phyloP scores from a whole-genome alignment of 2,329 filamentous ascomycete species.

The Helotiales sp. region DNA sequence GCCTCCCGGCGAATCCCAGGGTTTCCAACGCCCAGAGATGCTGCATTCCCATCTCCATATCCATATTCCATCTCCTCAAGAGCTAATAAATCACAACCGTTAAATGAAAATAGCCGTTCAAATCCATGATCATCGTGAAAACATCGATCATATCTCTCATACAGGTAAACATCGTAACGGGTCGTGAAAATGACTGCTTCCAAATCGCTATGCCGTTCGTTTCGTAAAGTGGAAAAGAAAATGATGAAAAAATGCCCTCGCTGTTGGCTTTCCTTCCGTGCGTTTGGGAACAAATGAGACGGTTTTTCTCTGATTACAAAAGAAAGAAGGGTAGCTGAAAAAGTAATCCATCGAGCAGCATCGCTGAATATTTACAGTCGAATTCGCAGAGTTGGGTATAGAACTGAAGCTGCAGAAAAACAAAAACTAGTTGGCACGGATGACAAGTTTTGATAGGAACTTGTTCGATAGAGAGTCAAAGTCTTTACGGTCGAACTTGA shows the following conservation, averaged over 20 bases:
- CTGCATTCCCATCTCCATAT: conserved; percentile 13
- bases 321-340: conserved; percentile 21
- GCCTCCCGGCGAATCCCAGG: conserved; percentile 5
- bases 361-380: conserved; percentile 32
- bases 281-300: conserved; percentile 23
- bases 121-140: conserved; percentile 33
- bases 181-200: conserved; percentile 29
- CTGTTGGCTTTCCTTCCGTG: conserved; percentile 19
- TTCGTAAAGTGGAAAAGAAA: conserved; percentile 16
- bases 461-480: conserved; percentile 97
- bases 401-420: conserved; percentile 26
- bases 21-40: conserved; percentile 23
- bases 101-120: conserved; percentile 31
- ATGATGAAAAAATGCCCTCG: conserved; percentile 21
- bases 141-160: conserved; percentile 29
- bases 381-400: conserved; percentile 33
- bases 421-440: conserved; percentile 76
- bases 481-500: conserved; percentile 86
- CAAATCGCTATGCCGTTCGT: conserved; percentile 30
- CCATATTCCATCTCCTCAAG: conserved; percentile 16
- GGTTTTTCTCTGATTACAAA: conserved; percentile 22
- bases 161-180: conserved; percentile 28
- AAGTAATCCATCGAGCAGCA: conserved; percentile 24
- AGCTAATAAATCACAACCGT: conserved; percentile 26
- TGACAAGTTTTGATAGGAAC: conserved; percentile 94